A percentile compares a stretch with the other conserved stretches of the same genome.
These are phyloP conservation scores for Sclerotinia borealis DNA, from an alignment of 2,329 filamentous ascomycete species.

Conservation along the genomic window DNA sequence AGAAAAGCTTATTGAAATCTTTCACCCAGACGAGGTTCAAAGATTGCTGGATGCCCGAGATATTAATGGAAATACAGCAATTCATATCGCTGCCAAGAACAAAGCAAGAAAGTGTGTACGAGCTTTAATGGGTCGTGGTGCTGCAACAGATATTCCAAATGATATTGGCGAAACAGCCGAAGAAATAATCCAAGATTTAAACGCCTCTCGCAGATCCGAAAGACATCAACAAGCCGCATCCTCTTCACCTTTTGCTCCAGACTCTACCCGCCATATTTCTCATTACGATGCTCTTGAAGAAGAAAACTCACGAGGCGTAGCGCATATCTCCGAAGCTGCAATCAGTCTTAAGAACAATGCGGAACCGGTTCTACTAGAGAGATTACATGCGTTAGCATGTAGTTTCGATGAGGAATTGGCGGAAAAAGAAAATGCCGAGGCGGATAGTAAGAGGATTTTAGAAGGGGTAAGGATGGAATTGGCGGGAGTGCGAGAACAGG, in stretches of 20 bases:
- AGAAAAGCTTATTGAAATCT: constrained; percentile 75
- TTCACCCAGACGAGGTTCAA: constrained; percentile 70
- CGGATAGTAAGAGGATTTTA: constrained; percentile 60
- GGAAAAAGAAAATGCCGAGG: constrained; percentile 65
- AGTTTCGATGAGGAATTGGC: constrained; percentile 70
- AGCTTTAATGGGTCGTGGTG: constrained; percentile 70
- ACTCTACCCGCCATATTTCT: constrained; percentile 48
- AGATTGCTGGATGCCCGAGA: constrained; percentile 77
- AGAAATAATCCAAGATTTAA: constrained; percentile 71
- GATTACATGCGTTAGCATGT: constrained; percentile 62
- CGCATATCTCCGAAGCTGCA: constrained; percentile 56
- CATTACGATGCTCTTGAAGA: constrained; percentile 39
- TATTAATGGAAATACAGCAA: constrained; percentile 79
- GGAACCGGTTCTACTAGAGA: constrained; percentile 62
- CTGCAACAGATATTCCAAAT: constrained; percentile 77
- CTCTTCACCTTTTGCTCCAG: constrained; percentile 64
- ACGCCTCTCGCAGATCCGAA: constrained; percentile 48
- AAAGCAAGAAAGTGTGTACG: constrained; percentile 88
- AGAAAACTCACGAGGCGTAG: constrained; percentile 14
- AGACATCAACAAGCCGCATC: constrained; percentile 59
- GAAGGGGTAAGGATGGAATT: constrained; percentile 64
- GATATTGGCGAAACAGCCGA: constrained; percentile 76
- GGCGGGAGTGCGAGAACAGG: constrained; percentile 51
- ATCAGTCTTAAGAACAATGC: constrained; percentile 65
- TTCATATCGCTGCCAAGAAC: constrained; percentile 68